Evolutionary conservation across 306 rosid genomes (phyloP), one percentile per base, ranked within the genome.

Genomic region (Cicer arietinum): DNA sequence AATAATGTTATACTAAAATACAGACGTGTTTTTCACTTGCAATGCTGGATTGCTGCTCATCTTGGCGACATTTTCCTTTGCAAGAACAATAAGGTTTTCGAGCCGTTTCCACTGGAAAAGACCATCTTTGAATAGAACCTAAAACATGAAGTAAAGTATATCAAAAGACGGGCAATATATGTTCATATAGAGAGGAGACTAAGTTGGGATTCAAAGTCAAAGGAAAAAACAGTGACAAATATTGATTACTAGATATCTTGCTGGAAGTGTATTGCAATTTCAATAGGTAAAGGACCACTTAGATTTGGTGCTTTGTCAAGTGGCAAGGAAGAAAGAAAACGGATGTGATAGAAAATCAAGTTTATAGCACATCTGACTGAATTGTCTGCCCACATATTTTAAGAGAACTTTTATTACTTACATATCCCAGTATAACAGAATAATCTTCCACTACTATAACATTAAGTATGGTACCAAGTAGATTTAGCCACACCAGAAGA

Each of bases 71-170:
- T 95, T 95, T 82, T 95, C 97, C 86, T 95, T 90, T 5, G 99
- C 98, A 58, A 95, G 99, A 72, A 87, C 88, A 65, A 95, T 92
- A 76, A 95, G 99, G 75, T 95, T 95, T 82, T 95, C 99, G 47
- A 95, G 96, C 79, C 97, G 97, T 80, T 92, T 95, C 99, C 99
- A 92, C 71, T 95, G 98, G 89, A 95, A 92, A 82, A 86, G 65
- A 40, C 98, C 98, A 72, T 90, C 99, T 86, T 95, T 95, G 66
- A 95, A 95, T 42, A 95, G 85, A 85, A 95, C 99, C 99, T 92
- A 72, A 73, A 75, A 63, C 44, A 76, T 78, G 47, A 6, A 69
- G 25, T 60, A 67, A 54, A 62, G 67, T 80, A 41, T 18, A 69
- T 77, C 61, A 71, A 71, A 50, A 7, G 14, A 45, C 45, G 71